phyloP scores from a whole-genome alignment of 2,329 filamentous ascomycete species.

The Phialocephala sp. region DNA sequence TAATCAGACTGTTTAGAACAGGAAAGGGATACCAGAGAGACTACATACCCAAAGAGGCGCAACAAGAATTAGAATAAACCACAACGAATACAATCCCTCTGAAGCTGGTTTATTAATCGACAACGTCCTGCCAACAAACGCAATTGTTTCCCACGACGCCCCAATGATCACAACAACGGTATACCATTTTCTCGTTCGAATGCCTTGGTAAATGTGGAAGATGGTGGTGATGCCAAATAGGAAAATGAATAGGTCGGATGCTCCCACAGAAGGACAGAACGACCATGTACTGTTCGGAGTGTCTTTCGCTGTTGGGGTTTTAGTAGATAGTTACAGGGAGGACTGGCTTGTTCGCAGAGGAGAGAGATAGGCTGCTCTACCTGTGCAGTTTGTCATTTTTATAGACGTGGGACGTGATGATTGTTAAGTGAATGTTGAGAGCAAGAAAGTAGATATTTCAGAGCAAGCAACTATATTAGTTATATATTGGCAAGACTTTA shows the following conservation, averaged over 20 bases:
- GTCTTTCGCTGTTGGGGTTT: neutral
- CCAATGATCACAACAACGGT: constrained; percentile 49
- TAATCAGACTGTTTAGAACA: neutral
- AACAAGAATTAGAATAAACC: constrained; percentile 28
- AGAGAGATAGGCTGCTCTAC: neutral
- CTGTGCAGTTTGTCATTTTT: neutral
- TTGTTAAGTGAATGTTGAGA: neutral
- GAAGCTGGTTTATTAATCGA: constrained; percentile 40
- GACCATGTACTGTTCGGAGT: constrained; percentile 5
- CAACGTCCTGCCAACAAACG: constrained; percentile 28
- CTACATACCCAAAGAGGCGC: constrained; percentile 33
- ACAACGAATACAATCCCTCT: constrained; percentile 25
- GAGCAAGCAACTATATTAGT: too few species aligned
- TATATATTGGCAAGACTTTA: too few species aligned
- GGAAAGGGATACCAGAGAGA: constrained; percentile 27
- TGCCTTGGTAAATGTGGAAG: constrained; percentile 42
- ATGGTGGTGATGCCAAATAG: constrained; percentile 41
- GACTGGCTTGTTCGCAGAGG: neutral
- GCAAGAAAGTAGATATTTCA: neutral
- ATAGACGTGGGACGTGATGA: neutral
- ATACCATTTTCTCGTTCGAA: constrained; percentile 45
- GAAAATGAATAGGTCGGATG: constrained; percentile 43
- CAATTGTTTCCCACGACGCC: constrained; percentile 28
- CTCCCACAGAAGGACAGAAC: constrained; percentile 44
- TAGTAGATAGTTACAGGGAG: neutral